Conservation (phyloP, 495 filamentous ascomycete species). For the Podospora conica region DNA sequence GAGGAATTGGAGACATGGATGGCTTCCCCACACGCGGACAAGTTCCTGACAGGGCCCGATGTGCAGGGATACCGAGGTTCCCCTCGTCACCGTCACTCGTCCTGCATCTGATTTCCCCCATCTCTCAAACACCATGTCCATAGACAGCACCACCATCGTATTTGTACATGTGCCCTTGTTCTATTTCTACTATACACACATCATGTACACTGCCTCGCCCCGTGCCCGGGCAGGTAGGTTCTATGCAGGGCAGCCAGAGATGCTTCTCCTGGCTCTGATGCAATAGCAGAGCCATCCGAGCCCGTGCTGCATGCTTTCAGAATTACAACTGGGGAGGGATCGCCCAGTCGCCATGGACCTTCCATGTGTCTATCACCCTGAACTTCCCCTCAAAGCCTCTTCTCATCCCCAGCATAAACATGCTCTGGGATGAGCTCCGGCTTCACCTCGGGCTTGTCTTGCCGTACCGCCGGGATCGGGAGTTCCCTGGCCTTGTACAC, state of each 20-base stretch:
- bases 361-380: background rate
- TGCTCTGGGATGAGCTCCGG: background rate
- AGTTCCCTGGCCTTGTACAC: conserved; percentile 18
- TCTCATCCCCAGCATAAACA: background rate
- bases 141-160: background rate
- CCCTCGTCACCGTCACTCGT: too few relatives aligned
- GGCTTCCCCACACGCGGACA: background rate
- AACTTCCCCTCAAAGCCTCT: background rate
- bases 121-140: background rate
- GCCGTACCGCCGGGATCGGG: background rate
- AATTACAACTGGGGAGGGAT: background rate
- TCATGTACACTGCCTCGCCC: background rate
- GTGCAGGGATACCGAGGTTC: background rate
- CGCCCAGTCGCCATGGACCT: background rate
- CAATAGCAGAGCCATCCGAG: background rate
- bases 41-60: background rate
- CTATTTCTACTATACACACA: background rate
- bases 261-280: background rate
- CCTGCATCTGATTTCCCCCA: too few relatives aligned
- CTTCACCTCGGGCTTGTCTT: background rate
- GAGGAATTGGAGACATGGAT: background rate
- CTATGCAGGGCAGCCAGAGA: background rate
- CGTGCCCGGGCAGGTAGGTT: background rate
- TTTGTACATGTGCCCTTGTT: background rate
- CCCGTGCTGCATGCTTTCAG: background rate